A percentile compares a stretch with the other conserved stretches of the same genome.
Conservation (phyloP, 2,329 filamentous ascomycete species). For the Plectosphaerella sp. region DNA sequence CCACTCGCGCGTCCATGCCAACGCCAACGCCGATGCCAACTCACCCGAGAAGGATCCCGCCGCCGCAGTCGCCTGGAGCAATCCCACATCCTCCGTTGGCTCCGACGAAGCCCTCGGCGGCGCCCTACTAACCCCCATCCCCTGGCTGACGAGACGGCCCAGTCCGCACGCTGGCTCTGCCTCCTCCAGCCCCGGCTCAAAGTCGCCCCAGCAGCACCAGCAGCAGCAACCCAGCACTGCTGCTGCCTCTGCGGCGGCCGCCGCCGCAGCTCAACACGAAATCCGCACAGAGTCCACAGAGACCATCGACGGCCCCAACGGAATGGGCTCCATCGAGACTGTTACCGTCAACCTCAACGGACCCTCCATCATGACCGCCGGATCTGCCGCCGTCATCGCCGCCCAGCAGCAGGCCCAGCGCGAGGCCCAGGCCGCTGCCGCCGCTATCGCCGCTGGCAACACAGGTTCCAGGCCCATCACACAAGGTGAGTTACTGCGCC, state of each 20-base stretch:
- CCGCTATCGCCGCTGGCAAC: slow-evolving; percentile 22
- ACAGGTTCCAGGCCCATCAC: slow-evolving; percentile 54
- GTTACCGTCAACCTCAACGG: slow-evolving; percentile 74
- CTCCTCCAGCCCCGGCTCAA: slow-evolving; percentile 1
- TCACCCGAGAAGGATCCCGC: slow-evolving; percentile 25
- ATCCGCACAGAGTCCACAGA: slow-evolving; percentile 71
- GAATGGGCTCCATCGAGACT: slow-evolving; percentile 74
- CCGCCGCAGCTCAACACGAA: slow-evolving; percentile 42
- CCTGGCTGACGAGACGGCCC: slow-evolving; percentile 62
- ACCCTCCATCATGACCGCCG: slow-evolving; percentile 43
- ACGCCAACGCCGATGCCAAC: slow-evolving; percentile 12
- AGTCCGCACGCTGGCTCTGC: slow-evolving; percentile 5
- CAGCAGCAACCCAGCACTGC: slow-evolving; percentile 3
- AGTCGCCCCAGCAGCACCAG: slow-evolving; percentile 10
- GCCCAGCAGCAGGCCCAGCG: slow-evolving; percentile 34
- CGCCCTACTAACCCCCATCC: slow-evolving; percentile 87
- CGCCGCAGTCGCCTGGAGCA: slow-evolving; percentile 40
- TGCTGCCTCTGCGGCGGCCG: slow-evolving; percentile 1
- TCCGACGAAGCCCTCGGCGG: slow-evolving; percentile 88
- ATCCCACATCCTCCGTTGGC: slow-evolving; percentile 52
- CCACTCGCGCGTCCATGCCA: slow-evolving; percentile 1
- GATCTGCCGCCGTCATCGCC: slow-evolving; percentile 28
- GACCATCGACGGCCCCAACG: slow-evolving; percentile 77
- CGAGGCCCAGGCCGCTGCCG: slow-evolving; percentile 44
- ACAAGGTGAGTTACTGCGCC: slow-evolving; percentile 79